Evolutionary conservation across 2,329 filamentous ascomycete genomes (phyloP), one percentile per base, ranked within the genome.

Genomic region (Scedosporium minutisporum): DNA sequence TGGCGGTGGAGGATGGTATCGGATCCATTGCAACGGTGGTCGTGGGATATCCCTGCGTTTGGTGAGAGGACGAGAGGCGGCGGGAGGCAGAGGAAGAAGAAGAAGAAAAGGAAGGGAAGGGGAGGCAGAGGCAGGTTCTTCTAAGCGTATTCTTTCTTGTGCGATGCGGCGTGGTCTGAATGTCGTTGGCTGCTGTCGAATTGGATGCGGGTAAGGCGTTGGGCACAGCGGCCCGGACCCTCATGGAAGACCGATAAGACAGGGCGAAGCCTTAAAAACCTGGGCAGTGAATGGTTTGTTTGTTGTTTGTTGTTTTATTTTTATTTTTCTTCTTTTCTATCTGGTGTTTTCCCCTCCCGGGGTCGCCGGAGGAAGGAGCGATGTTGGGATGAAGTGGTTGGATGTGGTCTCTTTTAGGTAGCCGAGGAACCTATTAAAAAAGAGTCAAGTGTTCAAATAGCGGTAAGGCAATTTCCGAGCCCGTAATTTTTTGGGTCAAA

Each of bases 51-150:
- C 7, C 21, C 23, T 60, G 18, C 33, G 21, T 12, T 23, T 14
- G 38, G 27, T 14, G 38, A 4, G 33, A 25, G 10, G 21, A 18
- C 16, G 25, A 38, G 33, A 33, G 25, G 57, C 16, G 25, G 41
- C 23, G 14, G 23, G 9, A 16, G 21, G 48, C 21, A 25, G 58
- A 46, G 23, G n/a, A 27, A 18, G 25, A 16, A 25, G n/a, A 25
- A 44, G 58, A 60, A 9, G 33, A 3, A n/a, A 18, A 18, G 14
- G n/a, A 21, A 6, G 25, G 29, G 33, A 61, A 61, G 18, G 58
- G 58, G 58, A 61, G 44, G 44, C 58, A 61, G 23, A 53, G 25
- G 44, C 58, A 61, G 58, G 42, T 12, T 14, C 42, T 23, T 21
- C 38, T 61, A 14, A 29, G 42, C 29, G 21, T 61, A 12, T 53